Evolutionary conservation across 2,329 filamentous ascomycete species (phyloP), one percentile per base, ranked within the genome.

Genomic region (Atkinsonella hypoxylon): DNA sequence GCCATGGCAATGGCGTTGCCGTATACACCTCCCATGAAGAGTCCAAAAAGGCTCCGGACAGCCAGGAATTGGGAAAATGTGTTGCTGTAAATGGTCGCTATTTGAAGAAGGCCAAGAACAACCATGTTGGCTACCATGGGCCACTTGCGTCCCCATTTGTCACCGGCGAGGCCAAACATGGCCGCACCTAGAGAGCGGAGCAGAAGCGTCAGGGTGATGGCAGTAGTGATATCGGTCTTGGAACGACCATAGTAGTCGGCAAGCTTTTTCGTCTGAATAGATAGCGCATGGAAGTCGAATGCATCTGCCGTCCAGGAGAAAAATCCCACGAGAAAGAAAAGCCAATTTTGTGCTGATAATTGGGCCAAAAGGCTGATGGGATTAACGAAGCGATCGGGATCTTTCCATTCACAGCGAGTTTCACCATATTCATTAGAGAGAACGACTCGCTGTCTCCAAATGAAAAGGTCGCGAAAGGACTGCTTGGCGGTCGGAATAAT

Each of bases 121-220:
- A 89, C 71, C 80, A 90, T 86, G 71, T 91, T 91, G 59, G 80
- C 58, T 9, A 90, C 82, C 83, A 90, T 87, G 43, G 87, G 86
- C 82, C 85, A 88, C 68, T 90, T 91, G 50, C 87, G 79, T 7
- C 88, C 88, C 63, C 81, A 93, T 56, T 81, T 81, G 66, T 94
- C 88, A 56, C 85, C 84, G 1, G 84, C 81, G 20, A 91, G 70
- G 52, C 88, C 88, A 56, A 94, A 93, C 61, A 79, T 61, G 18
- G 83, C 82, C 4, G 87, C 87, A 9, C 88, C 88, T 30, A 90
- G 69, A 11, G 84, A 87, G 34, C 87, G 77, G 43, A 90, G 74
- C 31, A 91, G 75, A 13, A 91, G 72, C 0, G 86, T 89, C 34
- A 91, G 70, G 22, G 82, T 89, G 56, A 89, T 89, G 53, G 83